Percentiles rank a stretch among this genome's conserved stretches.
Conservation (phyloP, 2,329 filamentous ascomycete species). For the Oidium heveae region DNA sequence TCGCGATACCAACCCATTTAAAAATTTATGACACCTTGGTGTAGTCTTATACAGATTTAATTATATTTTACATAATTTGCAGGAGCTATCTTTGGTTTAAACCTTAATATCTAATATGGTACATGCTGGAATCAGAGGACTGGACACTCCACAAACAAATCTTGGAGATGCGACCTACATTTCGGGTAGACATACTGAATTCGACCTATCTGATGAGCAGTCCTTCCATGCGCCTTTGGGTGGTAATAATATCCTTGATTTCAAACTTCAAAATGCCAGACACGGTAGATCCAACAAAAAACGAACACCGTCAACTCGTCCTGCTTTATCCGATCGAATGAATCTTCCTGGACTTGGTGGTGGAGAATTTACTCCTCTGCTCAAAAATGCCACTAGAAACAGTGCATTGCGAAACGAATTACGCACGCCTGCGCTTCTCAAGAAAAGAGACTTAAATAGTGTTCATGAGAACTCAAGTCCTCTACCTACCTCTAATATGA, state of each 20-base stretch:
- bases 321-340: constrained; percentile 43
- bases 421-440: constrained; percentile 44
- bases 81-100: too few species aligned
- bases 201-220: constrained; percentile 68
- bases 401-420: constrained; percentile 40
- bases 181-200: constrained; percentile 34
- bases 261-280: constrained; percentile 44
- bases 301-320: constrained; percentile 46
- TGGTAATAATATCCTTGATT: constrained; percentile 48
- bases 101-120: constrained; percentile 24
- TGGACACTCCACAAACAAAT: constrained; percentile 74
- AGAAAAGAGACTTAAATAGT: constrained; percentile 30
- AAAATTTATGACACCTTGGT: too few species aligned
- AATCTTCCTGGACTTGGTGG: constrained; percentile 41
- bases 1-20: too few species aligned
- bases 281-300: constrained; percentile 22
- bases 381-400: constrained; percentile 56
- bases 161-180: constrained; percentile 65
- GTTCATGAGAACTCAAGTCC: constrained; percentile 50
- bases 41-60: too few species aligned
- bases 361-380: constrained; percentile 78
- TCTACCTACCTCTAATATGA: constrained; percentile 47
- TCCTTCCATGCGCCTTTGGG: constrained; percentile 66
- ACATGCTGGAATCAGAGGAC: constrained; percentile 33
- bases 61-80: too few species aligned